A percentile compares a stretch with the other conserved stretches of the same genome.
phyloP scores from a whole-genome alignment of 768 basidiomycete genomes.

The Cubamyces lactineus region DNA sequence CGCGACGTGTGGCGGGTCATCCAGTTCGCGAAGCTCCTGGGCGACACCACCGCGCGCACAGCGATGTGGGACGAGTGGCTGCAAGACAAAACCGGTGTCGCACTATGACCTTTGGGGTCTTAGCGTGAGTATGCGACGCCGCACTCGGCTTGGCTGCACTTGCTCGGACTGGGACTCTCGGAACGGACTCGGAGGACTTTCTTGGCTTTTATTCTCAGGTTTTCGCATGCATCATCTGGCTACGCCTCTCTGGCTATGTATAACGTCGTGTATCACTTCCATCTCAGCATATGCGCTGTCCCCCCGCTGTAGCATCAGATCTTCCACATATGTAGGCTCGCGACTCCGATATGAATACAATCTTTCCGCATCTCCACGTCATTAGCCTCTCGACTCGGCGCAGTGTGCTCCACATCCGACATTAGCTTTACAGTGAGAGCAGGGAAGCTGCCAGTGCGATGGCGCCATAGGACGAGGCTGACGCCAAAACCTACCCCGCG shows the following conservation, averaged over 20 bases:
- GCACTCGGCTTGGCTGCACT: not conserved
- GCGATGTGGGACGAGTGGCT: slow-evolving; percentile 35
- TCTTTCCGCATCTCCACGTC: not conserved
- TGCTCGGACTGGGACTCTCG: slow-evolving; percentile 11
- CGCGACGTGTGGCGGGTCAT: slow-evolving; percentile 57
- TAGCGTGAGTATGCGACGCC: too few species aligned
- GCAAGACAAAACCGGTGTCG: slow-evolving; percentile 19
- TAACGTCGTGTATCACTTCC: slow-evolving; percentile 9
- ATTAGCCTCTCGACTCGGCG: not conserved
- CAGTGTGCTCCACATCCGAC: not conserved
- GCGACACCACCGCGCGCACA: slow-evolving; percentile 15
- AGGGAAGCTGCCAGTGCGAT: not conserved
- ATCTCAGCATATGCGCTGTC: slow-evolving; percentile 14
- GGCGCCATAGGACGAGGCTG: not conserved
- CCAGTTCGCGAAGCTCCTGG: slow-evolving; percentile 32
- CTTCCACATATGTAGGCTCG: not conserved
- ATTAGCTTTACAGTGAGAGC: too few species aligned
- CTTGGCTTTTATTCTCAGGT: slow-evolving; percentile 10
- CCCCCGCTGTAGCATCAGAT: slow-evolving; percentile 17
- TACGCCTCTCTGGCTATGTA: slow-evolving; percentile 2
- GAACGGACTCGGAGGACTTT: not conserved
- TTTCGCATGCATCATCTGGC: not conserved
- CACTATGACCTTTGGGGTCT: slow-evolving; percentile 5
- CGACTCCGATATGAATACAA: not conserved
- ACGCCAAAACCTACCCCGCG: not conserved